These are phyloP conservation scores for Coemansia sp. DNA, from an alignment of 192 early-diverging fungal genomes.

Conservation along the genomic window DNA sequence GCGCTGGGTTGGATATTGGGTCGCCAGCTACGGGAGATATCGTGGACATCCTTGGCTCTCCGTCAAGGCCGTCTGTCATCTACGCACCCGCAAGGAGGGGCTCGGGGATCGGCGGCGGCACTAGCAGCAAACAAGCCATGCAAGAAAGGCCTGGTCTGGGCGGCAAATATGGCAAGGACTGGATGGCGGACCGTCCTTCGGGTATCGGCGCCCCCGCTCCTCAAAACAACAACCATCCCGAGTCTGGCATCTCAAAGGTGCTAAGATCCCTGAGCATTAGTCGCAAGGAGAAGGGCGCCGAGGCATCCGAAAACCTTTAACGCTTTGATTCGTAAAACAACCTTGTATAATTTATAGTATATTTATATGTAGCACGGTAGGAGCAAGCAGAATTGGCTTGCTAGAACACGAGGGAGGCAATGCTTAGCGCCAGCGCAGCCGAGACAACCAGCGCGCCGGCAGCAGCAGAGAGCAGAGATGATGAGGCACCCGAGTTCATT, in stretches of 20 bases:
- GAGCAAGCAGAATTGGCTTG: neutral
- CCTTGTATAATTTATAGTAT: neutral
- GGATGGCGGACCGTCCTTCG: slow-evolving; percentile 54
- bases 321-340: neutral
- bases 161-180: slow-evolving; percentile 35
- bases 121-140: slow-evolving; percentile 24
- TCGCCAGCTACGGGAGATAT: slow-evolving; percentile 22
- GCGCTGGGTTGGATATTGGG: slow-evolving; percentile 17
- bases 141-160: slow-evolving; percentile 29
- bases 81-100: slow-evolving; percentile 23
- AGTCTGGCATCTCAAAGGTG: slow-evolving; percentile 29
- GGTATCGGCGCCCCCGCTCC: slow-evolving; percentile 28
- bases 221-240: slow-evolving; percentile 25
- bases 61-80: slow-evolving; percentile 22
- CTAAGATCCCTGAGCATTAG: slow-evolving; percentile 19
- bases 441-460: neutral
- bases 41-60: slow-evolving; percentile 37
- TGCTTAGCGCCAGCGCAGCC: neutral
- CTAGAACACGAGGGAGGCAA: neutral
- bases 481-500: neutral
- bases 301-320: neutral
- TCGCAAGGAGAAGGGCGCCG: neutral
- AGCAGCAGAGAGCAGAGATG: neutral
- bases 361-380: too few species aligned
- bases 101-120: slow-evolving; percentile 27